These are phyloP conservation scores for Mycena citricolor DNA, from an alignment of 1,284 basidiomycete genomes.

Conservation along the genomic window DNA sequence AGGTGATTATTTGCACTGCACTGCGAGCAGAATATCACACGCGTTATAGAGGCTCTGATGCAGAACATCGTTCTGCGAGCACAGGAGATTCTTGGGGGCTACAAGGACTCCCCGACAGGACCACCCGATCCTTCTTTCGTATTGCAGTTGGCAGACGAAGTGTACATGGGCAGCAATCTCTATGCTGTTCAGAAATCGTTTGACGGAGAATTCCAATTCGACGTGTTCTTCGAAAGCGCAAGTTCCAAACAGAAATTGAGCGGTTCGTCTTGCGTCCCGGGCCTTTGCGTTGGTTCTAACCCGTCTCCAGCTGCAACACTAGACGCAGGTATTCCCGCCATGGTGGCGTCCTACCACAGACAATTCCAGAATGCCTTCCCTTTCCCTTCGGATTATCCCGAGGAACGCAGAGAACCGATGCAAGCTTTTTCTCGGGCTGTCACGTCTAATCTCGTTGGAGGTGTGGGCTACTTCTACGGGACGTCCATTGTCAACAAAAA, in stretches of 20 bases:
- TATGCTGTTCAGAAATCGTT: constrained; percentile 86
- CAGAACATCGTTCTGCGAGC: constrained; percentile 63
- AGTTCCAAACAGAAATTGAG: constrained; percentile 59
- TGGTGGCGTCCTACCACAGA: constrained; percentile 60
- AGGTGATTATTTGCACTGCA: constrained; percentile 42
- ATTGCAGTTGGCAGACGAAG: constrained; percentile 74
- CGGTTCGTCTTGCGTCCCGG: constrained; percentile 44
- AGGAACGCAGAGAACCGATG: constrained; percentile 48
- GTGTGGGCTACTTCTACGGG: constrained; percentile 95
- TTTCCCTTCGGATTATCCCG: constrained; percentile 53
- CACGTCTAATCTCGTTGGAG: constrained; percentile 87
- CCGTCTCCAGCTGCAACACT: constrained; percentile 49
- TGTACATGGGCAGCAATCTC: constrained; percentile 73
- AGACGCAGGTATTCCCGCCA: constrained; percentile 67
- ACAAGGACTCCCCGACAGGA: constrained; percentile 47
- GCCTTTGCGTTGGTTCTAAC: constrained; percentile 10
- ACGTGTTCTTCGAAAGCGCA: constrained; percentile 80
- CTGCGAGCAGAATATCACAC: background rate
- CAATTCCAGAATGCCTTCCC: constrained; percentile 75
- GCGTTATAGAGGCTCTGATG: constrained; percentile 59
- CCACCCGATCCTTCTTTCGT: constrained; percentile 79
- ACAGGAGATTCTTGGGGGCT: constrained; percentile 53
- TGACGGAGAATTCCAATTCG: constrained; percentile 83
- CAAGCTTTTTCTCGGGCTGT: constrained; percentile 81
- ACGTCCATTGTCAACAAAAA: constrained; percentile 82